Base-by-base conservation (phyloP, 2,329 filamentous ascomycete species). In the Penicillium hesseltinei region DNA sequence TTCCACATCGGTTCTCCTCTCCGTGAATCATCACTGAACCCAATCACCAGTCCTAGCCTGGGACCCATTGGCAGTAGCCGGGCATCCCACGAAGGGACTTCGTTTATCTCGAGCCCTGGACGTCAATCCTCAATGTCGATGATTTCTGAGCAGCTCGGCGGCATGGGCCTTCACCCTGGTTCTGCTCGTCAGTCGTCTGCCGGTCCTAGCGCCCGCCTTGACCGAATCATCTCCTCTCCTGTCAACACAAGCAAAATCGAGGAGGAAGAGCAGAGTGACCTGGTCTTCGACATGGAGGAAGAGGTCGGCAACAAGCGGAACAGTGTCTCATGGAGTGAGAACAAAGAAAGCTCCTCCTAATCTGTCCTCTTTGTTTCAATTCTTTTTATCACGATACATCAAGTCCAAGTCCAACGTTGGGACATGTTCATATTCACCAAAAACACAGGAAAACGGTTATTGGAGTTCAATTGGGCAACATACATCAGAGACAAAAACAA, bases 1-100 rank as follows among this genome's bases (percentile, higher is more conserved):
- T 83, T 84, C 44, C 84, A 86, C 66, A 81, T 88, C 44, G 86
- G 86, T 38, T 88, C 86, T 3, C 86, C 86, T 10, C 79, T 88
- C 0, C 84, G 86, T 50, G 86, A 87, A 67, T 84, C 84, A 2
- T 81, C 79, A 7, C 70, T 84, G 36, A 78, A 81, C 62, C 73
- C 78, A 45, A 77, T 73, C 46, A 77, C 76, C 27, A 83, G 78
- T 59, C 80, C 81, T n/a, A 77, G 77, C 25, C 64, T 84, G 17
- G 78, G 80, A 17, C 79, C 82, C 42, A 79, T 82, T 38, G 75
- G 76, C 50, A 77, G 76, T 62, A 77, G 76, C 62, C 77, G 80
- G 13, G 66, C 74, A 3, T 76, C 78, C 8, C 78, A 77, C 33
- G 81, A 83, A 59, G 71, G 77, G 13, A 80, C 80, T 44, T 74